phyloP scores from a whole-genome alignment of 495 filamentous ascomycete genomes.

The Lichenothelia convexa region DNA sequence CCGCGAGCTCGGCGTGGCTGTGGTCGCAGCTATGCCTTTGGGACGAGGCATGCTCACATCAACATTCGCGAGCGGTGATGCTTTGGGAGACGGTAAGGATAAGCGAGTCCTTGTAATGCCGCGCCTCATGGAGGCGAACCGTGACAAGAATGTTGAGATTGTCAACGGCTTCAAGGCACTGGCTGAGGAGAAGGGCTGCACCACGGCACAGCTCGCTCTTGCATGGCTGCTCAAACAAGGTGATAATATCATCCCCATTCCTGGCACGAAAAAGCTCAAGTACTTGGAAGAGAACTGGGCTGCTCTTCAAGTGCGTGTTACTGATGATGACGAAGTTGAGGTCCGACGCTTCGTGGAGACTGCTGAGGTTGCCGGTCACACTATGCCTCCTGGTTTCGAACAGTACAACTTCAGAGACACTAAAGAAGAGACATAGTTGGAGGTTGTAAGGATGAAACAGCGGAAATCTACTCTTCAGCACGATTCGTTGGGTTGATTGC shows the following conservation, averaged over 20 bases:
- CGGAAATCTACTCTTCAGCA: too few species aligned
- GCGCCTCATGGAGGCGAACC: conserved; percentile 32
- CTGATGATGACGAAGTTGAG: conserved; percentile 25
- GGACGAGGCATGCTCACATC: conserved; percentile 31
- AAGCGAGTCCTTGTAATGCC: too few species aligned
- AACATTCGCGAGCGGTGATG: background rate
- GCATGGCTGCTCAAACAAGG: conserved; percentile 44
- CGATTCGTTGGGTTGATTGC: too few species aligned
- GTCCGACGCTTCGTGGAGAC: conserved; percentile 18
- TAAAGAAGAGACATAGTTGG: too few species aligned
- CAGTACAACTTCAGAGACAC: too few species aligned
- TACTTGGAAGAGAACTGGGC: conserved; percentile 40
- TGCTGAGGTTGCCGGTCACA: background rate
- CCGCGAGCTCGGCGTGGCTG: conserved; percentile 29
- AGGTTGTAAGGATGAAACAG: too few species aligned
- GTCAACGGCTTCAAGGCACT: conserved; percentile 25
- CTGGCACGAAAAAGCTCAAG: conserved; percentile 37
- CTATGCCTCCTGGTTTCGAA: too few species aligned
- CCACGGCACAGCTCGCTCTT: conserved; percentile 31
- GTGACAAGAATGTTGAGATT: conserved; percentile 30
- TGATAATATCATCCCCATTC: conserved; percentile 41
- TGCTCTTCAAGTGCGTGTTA: conserved; percentile 26
- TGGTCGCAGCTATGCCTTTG: conserved; percentile 30
- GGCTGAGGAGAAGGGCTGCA: conserved; percentile 30
- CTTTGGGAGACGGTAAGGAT: background rate